Evolutionary conservation across 768 basidiomycete genomes (phyloP), one percentile per base, ranked within the genome.

Genomic region (Lactarius pseudohatsudake): DNA sequence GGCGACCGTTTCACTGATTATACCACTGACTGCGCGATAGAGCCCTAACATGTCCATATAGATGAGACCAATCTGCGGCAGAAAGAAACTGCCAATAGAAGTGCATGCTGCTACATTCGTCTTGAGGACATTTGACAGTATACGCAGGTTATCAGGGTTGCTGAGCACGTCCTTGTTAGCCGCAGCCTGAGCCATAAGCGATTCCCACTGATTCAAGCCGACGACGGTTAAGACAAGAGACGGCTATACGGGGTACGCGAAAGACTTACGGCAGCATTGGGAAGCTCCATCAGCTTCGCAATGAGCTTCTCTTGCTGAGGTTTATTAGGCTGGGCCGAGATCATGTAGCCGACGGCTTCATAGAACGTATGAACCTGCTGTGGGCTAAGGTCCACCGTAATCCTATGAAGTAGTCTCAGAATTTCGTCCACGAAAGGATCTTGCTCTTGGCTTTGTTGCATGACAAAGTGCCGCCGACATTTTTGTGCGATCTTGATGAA

Each of bases 401-500:
- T 98, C 62, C 94, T 83, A 74, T 97, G 95, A 57, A 99, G 80
- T 40, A 90, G 81, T 62, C 95, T 88, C 58, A 99, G 78, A 65
- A 99, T 98, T 78, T 99, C 97, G 72, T 98, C 96, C 55, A 99
- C 91, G 77, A 98, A 99, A 2, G 97, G 97, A 74, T 99, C 97
- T 62, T 87, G 86, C 77, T 99, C 97, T 66, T 94, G 94, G 10
- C 94, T 90, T 76, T 99, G 97, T 74, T 96, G 94, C 91, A 98
- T 94, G 66, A 99, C 94, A 72, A 99, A 99, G 77, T 99, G 97
- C 62, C 96, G 85, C 50, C 95, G 85, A 76, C 96, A 98, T 77
- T 98, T 99, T 76, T 99, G 97, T 28, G 97, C 94, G 72, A 99
- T 99, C 80, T 98, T 99, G 82, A 99, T 98, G 79, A 99, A 99